Percentiles rank a stretch among this genome's conserved stretches.
Conservation (phyloP, 2,329 filamentous ascomycete species). For the Neospermospora avenae region DNA sequence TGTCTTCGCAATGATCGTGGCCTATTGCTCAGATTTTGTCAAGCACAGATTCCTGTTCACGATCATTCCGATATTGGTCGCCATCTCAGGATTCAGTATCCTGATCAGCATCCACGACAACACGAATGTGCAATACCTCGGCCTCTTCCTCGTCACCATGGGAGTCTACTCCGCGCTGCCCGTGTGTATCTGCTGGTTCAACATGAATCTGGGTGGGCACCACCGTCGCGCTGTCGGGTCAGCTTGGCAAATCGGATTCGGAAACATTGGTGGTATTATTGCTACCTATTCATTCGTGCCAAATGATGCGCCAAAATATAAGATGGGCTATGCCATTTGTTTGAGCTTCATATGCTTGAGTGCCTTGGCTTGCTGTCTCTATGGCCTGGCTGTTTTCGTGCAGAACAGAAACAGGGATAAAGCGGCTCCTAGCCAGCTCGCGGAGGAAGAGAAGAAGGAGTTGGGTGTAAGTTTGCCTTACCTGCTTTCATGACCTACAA, state of each 20-base stretch:
- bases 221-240: slow-evolving; percentile 66
- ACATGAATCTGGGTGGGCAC: slow-evolving; percentile 75
- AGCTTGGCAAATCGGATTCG: slow-evolving; percentile 76
- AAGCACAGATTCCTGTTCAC: slow-evolving; percentile 74
- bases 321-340: slow-evolving; percentile 72
- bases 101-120: slow-evolving; percentile 70
- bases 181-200: slow-evolving; percentile 79
- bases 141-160: slow-evolving; percentile 77
- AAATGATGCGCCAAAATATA: slow-evolving; percentile 66
- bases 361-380: slow-evolving; percentile 56
- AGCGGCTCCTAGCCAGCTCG: slow-evolving; percentile 45
- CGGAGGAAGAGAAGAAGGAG: slow-evolving; percentile 57
- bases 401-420: slow-evolving; percentile 60
- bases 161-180: slow-evolving; percentile 88
- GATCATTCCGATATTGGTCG: slow-evolving; percentile 63
- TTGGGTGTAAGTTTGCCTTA: slow-evolving; percentile 38
- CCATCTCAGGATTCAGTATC: slow-evolving; percentile 72
- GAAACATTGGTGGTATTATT: slow-evolving; percentile 77
- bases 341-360: slow-evolving; percentile 71
- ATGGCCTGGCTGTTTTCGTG: slow-evolving; percentile 54
- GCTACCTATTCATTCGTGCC: slow-evolving; percentile 67
- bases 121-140: slow-evolving; percentile 66
- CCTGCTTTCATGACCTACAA: not conserved
- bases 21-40: slow-evolving; percentile 66
- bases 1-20: slow-evolving; percentile 72